These are phyloP conservation scores for Rhizopus arrhizus DNA, from an alignment of 371 early-diverging fungal species.

Conservation along the genomic window DNA sequence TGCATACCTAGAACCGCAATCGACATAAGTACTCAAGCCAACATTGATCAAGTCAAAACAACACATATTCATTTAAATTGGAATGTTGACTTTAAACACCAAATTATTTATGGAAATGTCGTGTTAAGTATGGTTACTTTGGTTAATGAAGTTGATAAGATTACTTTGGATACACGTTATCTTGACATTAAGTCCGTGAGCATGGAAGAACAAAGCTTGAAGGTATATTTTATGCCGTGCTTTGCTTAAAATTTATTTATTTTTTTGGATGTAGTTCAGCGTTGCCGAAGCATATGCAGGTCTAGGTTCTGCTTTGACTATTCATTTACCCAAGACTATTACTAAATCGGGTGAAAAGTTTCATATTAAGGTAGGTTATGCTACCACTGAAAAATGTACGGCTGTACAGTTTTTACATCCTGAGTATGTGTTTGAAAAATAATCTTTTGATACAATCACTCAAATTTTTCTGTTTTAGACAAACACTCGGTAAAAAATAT, in stretches of 20 bases:
- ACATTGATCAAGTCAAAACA: conserved; percentile 73
- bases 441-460: background rate
- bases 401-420: conserved; percentile 92
- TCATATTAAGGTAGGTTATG: conserved; percentile 68
- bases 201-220: conserved; percentile 35
- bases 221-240: conserved; percentile 37
- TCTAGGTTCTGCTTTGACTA: conserved; percentile 77
- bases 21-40: conserved; percentile 72
- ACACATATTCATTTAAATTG: conserved; percentile 78
- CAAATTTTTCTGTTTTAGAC: conserved; percentile 42
- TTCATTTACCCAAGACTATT: conserved; percentile 51
- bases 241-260: background rate
- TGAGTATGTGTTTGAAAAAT: conserved; percentile 42
- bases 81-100: conserved; percentile 73
- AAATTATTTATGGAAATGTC: conserved; percentile 70
- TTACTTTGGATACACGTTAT: conserved; percentile 79
- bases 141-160: conserved; percentile 53
- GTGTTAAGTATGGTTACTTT: conserved; percentile 57
- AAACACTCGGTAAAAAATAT: conserved; percentile 91
- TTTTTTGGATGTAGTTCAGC: conserved; percentile 40
- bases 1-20: conserved; percentile 16
- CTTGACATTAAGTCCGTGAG: conserved; percentile 59
- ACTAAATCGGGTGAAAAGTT: conserved; percentile 45
- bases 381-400: conserved; percentile 79
- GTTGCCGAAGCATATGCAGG: conserved; percentile 60